Evolutionary conservation across 2,329 filamentous ascomycete species (phyloP), one percentile per base, ranked within the genome.

Genomic region (Stemphylium lycopersici): DNA sequence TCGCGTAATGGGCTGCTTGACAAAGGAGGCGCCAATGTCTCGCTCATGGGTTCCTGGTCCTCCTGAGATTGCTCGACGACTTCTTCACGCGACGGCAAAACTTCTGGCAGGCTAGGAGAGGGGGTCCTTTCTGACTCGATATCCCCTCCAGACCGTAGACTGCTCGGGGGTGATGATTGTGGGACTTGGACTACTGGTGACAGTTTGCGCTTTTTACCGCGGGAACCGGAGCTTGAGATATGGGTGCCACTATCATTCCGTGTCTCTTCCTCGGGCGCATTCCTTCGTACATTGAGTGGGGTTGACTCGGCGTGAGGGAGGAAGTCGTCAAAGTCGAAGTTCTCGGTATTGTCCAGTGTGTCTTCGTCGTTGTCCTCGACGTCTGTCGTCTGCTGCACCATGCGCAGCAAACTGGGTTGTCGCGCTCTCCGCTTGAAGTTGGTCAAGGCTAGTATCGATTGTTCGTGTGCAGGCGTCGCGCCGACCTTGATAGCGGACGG

Each of bases 301-400:
- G 88, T 90, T 13, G 87, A 88, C 74, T 89, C 87, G 24, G 85
- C 86, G 52, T 90, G 86, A 0, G 82, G 87, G 46, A 78, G 81
- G 66, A 85, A 88, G 61, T 72, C 68, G 41, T 73, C 69, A 15
- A 72, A 65, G 43, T 71, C 69, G n/a, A 72, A 62, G 18, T 71
- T 66, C 41, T 61, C 66, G 13, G 67, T 65, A 70, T 79, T 43
- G 72, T 83, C 63, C 74, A 83, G 59, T 74, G 80, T 50, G 74
- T 75, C 45, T 72, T 77, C 3, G 72, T 76, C 32, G 15, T 77
- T 74, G 29, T 83, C 80, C 18, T 83, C 78, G 10, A 78, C 74
- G 48, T 76, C 71, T 36, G 71, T 76, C 20, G 67, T 74, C 55
- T 79, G 77, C 53, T 78, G 76, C 6, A 81, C 77, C 77, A 80